These are phyloP conservation scores for Leccinellum rugosiceps DNA, from an alignment of 768 basidiomycete species.

Conservation along the genomic window DNA sequence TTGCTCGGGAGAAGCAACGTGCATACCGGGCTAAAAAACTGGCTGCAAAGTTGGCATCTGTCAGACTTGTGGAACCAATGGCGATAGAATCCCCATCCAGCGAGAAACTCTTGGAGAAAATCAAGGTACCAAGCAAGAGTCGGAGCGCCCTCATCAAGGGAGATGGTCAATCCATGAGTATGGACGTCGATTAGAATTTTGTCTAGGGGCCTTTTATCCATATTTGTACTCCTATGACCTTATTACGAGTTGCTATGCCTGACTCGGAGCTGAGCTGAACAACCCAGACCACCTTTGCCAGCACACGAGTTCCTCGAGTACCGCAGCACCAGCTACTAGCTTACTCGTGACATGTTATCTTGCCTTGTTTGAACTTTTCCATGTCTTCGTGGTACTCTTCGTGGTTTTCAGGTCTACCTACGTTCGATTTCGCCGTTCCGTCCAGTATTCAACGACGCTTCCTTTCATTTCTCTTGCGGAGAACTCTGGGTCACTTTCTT, in stretches of 20 bases:
- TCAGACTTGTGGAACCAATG: conserved; percentile 67
- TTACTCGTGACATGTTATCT: conserved; percentile 14
- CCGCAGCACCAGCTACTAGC: conserved; percentile 1
- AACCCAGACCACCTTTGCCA: not conserved
- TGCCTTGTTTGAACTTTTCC: conserved; percentile 13
- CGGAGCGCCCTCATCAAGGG: conserved; percentile 76
- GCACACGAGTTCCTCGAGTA: not conserved
- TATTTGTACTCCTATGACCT: conserved; percentile 13
- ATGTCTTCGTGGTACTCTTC: conserved; percentile 62
- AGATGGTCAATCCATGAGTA: conserved; percentile 86
- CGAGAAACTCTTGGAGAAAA: conserved; percentile 66
- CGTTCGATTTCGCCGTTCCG: conserved; percentile 63
- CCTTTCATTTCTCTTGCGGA: conserved; percentile 84
- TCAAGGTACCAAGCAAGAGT: conserved; percentile 63
- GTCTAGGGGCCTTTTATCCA: conserved; percentile 19
- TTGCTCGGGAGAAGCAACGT: conserved; percentile 73
- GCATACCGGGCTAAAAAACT: conserved; percentile 66
- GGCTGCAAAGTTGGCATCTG: conserved; percentile 49
- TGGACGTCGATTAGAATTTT: conserved; percentile 69
- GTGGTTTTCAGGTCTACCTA: conserved; percentile 51
- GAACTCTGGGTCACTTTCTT: conserved; percentile 78
- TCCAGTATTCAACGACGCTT: conserved; percentile 82
- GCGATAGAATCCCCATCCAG: conserved; percentile 40
- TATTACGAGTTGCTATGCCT: not conserved
- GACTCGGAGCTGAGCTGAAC: not conserved